Evolutionary conservation across 1,284 basidiomycete genomes (phyloP).

Genomic region (Ustilago sp.): DNA sequence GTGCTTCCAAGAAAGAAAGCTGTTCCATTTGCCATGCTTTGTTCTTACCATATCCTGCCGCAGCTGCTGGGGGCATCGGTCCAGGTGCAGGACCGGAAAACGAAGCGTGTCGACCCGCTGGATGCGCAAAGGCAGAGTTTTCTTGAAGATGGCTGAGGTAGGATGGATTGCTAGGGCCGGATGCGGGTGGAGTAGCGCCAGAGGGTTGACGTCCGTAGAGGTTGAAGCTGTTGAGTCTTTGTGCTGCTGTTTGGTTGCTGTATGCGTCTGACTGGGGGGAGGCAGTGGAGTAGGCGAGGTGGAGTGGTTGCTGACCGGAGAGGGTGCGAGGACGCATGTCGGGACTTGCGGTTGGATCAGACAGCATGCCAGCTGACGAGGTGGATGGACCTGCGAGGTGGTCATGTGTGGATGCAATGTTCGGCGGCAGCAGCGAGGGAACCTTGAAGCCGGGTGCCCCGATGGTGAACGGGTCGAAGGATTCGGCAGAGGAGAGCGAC

Average conservation of each 20-base stretch:
- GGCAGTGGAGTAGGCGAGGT: slow-evolving; percentile 13
- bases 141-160: slow-evolving; percentile 23
- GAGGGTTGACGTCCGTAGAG: slow-evolving; percentile 34
- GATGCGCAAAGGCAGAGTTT: slow-evolving; percentile 13
- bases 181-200: slow-evolving; percentile 25
- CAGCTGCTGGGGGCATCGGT: slow-evolving; percentile 17
- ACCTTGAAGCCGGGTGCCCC: slow-evolving; percentile 64
- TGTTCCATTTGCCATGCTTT: slow-evolving; percentile 62
- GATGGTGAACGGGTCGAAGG: slow-evolving; percentile 62
- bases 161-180: slow-evolving; percentile 21
- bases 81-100: slow-evolving; percentile 23
- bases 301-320: slow-evolving; percentile 21
- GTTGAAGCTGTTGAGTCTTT: slow-evolving; percentile 41
- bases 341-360: slow-evolving; percentile 1
- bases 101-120: slow-evolving; percentile 27
- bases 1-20: slow-evolving; percentile 53
- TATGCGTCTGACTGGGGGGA: slow-evolving; percentile 14
- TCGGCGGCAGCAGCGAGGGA: slow-evolving; percentile 52
- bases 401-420: slow-evolving; percentile 42
- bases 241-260: slow-evolving; percentile 11
- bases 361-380: slow-evolving; percentile 9
- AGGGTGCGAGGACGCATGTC: slow-evolving; percentile 24
- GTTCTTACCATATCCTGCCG: slow-evolving; percentile 56
- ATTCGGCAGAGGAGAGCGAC: slow-evolving; percentile 53
- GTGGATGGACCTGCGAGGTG: slow-evolving; percentile 11